Evolutionary conservation across 1,284 basidiomycete species (phyloP).

Genomic region (Inonotus hispidus): DNA sequence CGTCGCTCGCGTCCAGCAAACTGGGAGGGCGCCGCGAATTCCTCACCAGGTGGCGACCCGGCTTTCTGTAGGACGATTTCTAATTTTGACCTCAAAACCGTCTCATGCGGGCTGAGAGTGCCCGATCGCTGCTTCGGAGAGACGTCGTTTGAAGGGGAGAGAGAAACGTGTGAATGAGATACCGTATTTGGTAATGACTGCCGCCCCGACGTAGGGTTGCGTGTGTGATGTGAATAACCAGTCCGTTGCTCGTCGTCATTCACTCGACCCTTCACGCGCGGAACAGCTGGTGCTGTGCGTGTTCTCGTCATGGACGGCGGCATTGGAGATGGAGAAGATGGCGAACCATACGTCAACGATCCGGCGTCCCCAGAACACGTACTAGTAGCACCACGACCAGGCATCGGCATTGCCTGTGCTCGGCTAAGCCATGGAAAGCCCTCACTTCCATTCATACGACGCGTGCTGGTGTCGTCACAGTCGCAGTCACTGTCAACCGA

Average conservation of each 20-base stretch:
- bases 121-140: constrained; percentile 13
- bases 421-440: neutral
- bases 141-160: constrained; percentile 7
- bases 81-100: constrained; percentile 47
- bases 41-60: constrained; percentile 27
- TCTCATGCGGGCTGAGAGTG: constrained; percentile 44
- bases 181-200: constrained; percentile 16
- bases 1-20: neutral
- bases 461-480: constrained; percentile 4
- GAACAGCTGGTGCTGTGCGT: constrained; percentile 14
- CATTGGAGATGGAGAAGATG: constrained; percentile 15
- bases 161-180: constrained; percentile 9
- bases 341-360: constrained; percentile 7
- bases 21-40: constrained; percentile 11
- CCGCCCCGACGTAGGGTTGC: constrained; percentile 9
- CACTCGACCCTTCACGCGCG: neutral
- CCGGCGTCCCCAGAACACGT: constrained; percentile 4
- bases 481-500: constrained; percentile 6
- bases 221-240: constrained; percentile 3
- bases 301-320: constrained; percentile 17
- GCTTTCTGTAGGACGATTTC: constrained; percentile 42
- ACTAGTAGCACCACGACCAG: neutral
- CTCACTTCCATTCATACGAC: neutral
- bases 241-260: constrained; percentile 1
- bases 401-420: constrained; percentile 4